These are phyloP conservation scores for Urochloa ruziziensis DNA, from an alignment of 176 grass and related monocot species.

Conservation along the genomic window DNA sequence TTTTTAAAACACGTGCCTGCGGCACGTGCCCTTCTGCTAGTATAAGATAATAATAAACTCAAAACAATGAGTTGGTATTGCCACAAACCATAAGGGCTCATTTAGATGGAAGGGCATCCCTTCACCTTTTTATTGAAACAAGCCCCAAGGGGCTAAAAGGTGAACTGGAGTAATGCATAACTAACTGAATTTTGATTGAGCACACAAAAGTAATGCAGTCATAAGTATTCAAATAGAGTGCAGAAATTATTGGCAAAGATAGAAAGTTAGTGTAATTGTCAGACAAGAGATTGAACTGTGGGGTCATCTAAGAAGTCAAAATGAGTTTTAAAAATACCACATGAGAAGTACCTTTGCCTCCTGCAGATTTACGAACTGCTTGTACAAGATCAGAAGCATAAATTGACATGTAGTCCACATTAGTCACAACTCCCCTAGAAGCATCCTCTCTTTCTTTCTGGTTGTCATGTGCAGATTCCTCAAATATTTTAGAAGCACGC, in stretches of 20 bases:
- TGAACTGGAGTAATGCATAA: neutral
- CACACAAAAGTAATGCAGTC: neutral
- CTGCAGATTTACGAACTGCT: constrained; percentile 84
- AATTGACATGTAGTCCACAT: constrained; percentile 92
- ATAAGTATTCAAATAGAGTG: neutral
- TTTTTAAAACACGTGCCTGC: no score
- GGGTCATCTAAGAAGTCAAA: neutral
- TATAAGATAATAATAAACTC: neutral
- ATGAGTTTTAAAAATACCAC: constrained; percentile 13
- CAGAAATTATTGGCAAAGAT: neutral
- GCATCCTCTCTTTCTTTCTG: constrained; percentile 43
- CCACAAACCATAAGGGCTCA: neutral
- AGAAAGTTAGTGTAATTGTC: neutral
- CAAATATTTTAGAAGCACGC: constrained; percentile 58
- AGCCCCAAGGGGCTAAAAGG: neutral
- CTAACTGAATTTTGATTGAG: neutral
- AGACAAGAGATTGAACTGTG: neutral
- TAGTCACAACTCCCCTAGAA: constrained; percentile 44
- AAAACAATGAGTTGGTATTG: neutral
- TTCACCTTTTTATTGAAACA: neutral
- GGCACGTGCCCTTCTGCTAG: no score
- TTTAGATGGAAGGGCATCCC: neutral
- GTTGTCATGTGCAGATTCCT: constrained; percentile 45
- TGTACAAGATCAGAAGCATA: constrained; percentile 84
- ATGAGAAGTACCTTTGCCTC: constrained; percentile 58